Evolutionary conservation across 2,329 filamentous ascomycete species (phyloP).

Genomic region (Alternaria incomplexa): DNA sequence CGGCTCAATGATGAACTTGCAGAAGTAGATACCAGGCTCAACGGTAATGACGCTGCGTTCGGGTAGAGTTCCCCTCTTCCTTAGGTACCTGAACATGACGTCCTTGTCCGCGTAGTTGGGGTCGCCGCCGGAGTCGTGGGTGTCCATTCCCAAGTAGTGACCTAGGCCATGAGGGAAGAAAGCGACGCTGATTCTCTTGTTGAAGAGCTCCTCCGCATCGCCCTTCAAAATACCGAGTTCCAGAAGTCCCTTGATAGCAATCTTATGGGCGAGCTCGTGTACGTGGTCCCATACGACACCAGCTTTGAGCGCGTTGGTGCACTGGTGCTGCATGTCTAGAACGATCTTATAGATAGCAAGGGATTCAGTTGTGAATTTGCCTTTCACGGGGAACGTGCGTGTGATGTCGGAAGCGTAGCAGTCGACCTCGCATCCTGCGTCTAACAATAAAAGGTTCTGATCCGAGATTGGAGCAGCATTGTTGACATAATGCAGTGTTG

Average conservation of each 20-base stretch:
- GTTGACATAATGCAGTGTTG: constrained; percentile 85
- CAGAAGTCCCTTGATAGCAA: constrained; percentile 81
- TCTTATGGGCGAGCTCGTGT: constrained; percentile 77
- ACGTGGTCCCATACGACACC: constrained; percentile 82
- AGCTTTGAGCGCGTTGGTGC: constrained; percentile 73
- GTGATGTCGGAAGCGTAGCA: constrained; percentile 70
- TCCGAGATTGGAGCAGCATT: constrained; percentile 50
- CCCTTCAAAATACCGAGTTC: constrained; percentile 74
- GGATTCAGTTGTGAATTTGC: constrained; percentile 54
- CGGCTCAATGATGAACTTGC: constrained; percentile 72
- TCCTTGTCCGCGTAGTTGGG: constrained; percentile 71
- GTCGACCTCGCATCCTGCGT: constrained; percentile 70
- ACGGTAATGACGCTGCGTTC: constrained; percentile 88
- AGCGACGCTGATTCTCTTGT: constrained; percentile 53
- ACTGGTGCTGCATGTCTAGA: constrained; percentile 82
- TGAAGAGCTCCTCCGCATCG: constrained; percentile 58
- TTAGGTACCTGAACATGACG: constrained; percentile 83
- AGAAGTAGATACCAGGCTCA: constrained; percentile 88
- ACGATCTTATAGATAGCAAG: constrained; percentile 77
- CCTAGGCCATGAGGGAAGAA: constrained; percentile 61
- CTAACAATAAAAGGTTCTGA: constrained; percentile 81
- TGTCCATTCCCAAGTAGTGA: constrained; percentile 61
- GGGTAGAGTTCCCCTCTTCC: constrained; percentile 76
- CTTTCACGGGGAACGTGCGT: constrained; percentile 81
- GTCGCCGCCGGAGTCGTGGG: constrained; percentile 58